Base-by-base conservation (phyloP, 1,284 basidiomycete species). In the Malassezia dermatis region DNA sequence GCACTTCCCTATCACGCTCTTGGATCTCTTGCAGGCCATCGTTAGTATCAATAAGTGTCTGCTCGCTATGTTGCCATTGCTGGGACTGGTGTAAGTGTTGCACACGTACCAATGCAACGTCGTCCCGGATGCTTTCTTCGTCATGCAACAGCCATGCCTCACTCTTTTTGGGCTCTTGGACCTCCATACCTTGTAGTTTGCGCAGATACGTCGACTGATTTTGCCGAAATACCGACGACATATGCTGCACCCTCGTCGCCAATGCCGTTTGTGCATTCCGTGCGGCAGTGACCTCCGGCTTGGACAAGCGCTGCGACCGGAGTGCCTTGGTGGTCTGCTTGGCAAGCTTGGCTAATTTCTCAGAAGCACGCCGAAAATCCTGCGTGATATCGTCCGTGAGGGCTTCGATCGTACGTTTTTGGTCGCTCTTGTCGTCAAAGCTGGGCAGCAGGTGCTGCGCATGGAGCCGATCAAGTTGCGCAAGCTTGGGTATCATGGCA, bases 141-240 rank as follows among this genome's bases (percentile, higher is more conserved):
- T 56, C 62, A 28, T 71, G 66, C 3, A 53, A 32, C 21, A 68
- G 46, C 30, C 48, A 39, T n/a, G 49, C 21, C 11, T 46, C 48
- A 17, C 44, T 27, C 11, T 67, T 60, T 21, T 71, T 66, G 1
- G 59, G 43, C 46, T 68, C 64, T n/a, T 64, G 35, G 11, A 68
- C 60, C 30, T 75, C 66, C 53, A 64, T 53, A 82, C 91, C 78
- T 71, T 93, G 65, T 53, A 74, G 62, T 2, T 91, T 89, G 77
- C 93, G 86, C 83, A 99, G 86, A 76, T 98, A 98, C 28, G 91
- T 85, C 53, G 88, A 83, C 77, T 99, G 94, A 78, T 94, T 95
- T 79, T 93, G 95, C 58, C 94, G 81, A 73, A 99, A 98, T n/a
- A 84, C 79, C 19, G 85, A 86, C 66, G 88, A 91, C 46, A 91